Conservation (phyloP, 148 eudicot species). For the Linanthus parryae region DNA sequence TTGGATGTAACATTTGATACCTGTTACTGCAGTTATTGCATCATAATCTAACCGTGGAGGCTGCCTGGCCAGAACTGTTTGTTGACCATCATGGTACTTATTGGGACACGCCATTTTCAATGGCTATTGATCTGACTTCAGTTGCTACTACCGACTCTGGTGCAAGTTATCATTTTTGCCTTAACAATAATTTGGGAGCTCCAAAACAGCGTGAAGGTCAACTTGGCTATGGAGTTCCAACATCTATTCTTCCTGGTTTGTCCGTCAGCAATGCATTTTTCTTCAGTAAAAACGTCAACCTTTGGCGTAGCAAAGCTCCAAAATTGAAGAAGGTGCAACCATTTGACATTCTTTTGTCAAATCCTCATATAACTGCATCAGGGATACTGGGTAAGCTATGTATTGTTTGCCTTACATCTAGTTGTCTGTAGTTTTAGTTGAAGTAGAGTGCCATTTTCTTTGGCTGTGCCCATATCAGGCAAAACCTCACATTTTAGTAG, state of each 20-base stretch:
- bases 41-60: conserved; percentile 63
- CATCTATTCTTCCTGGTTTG: conserved; percentile 54
- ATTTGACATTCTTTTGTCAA: conserved; percentile 62
- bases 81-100: conserved; percentile 60
- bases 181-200: conserved; percentile 55
- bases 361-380: conserved; percentile 76
- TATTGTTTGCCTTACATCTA: background rate
- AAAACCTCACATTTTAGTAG: background rate
- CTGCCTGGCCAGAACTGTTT: conserved; percentile 62
- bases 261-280: conserved; percentile 61
- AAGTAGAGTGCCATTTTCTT: background rate
- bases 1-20: no score
- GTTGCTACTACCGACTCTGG: conserved; percentile 54
- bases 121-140: conserved; percentile 71
- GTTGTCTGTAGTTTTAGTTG: background rate
- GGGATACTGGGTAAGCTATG: conserved; percentile 55
- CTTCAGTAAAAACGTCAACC: conserved; percentile 44
- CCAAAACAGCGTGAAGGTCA: conserved; percentile 41
- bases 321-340: conserved; percentile 80
- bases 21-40: conserved; percentile 68
- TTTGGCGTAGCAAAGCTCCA: conserved; percentile 74
- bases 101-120: conserved; percentile 82
- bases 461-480: background rate
- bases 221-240: conserved; percentile 25
- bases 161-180: conserved; percentile 58